Evolutionary conservation across 2,329 filamentous ascomycete species (phyloP).

Genomic region (Teratosphaeria gauchensis): DNA sequence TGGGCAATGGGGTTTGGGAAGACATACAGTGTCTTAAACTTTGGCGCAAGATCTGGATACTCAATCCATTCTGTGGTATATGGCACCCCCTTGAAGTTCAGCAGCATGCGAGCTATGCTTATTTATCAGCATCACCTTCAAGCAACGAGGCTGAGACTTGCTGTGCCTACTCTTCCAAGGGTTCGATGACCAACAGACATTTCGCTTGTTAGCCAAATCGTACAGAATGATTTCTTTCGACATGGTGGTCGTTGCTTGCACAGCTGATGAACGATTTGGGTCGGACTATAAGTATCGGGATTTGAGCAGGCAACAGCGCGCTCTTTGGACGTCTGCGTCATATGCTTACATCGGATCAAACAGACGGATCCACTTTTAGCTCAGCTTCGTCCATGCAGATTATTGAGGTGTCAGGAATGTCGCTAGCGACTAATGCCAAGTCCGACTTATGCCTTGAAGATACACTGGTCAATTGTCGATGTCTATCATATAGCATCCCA

Average conservation of each 20-base stretch:
- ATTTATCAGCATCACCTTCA: too few species aligned
- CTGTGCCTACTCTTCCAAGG: constrained; percentile 48
- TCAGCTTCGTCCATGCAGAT: too few species aligned
- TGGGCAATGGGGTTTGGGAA: background rate
- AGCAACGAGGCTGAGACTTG: too few species aligned
- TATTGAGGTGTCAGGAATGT: too few species aligned
- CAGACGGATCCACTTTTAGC: too few species aligned
- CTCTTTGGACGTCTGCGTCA: too few species aligned
- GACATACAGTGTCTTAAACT: background rate
- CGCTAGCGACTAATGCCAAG: too few species aligned
- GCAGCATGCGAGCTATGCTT: constrained; percentile 37
- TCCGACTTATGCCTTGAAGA: background rate
- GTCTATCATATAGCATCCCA: background rate
- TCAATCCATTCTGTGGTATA: constrained; percentile 45
- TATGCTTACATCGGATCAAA: too few species aligned
- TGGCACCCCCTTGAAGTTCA: constrained; percentile 41
- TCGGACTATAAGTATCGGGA: too few species aligned
- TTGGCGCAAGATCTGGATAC: background rate
- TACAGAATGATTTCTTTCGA: constrained; percentile 35
- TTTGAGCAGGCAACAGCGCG: too few species aligned
- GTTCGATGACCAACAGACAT: constrained; percentile 53
- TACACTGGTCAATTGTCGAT: background rate
- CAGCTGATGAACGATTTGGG: too few species aligned
- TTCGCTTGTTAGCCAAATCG: constrained; percentile 48
- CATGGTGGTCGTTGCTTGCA: too few species aligned